Percentiles rank a stretch among this genome's conserved stretches.
Conservation (phyloP, 1,284 basidiomycete species). For the Rhodotorula sp. region DNA sequence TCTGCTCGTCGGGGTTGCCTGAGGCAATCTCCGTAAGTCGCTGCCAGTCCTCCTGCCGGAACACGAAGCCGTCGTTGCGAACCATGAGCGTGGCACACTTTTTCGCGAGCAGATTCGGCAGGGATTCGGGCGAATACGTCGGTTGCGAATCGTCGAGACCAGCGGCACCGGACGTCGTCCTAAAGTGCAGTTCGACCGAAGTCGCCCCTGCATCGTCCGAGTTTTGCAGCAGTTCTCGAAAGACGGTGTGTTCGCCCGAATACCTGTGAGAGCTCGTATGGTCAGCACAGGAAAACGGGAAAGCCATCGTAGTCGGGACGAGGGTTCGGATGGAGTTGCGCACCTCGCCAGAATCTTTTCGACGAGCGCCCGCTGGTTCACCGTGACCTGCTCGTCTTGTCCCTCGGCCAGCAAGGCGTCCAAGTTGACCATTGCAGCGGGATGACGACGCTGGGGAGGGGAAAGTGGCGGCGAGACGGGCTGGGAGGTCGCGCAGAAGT, state of each 20-base stretch:
- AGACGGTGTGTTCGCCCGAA: conserved; percentile 86
- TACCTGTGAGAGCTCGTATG: conserved; percentile 76
- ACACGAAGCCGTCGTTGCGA: conserved; percentile 79
- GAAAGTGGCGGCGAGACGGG: background rate
- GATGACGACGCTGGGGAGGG: background rate
- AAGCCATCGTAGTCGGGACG: background rate
- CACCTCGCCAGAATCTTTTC: conserved; percentile 58
- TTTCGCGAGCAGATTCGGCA: conserved; percentile 37
- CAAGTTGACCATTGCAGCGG: conserved; percentile 5
- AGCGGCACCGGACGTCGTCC: conserved; percentile 21
- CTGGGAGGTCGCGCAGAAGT: too few relatives aligned
- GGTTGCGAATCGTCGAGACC: conserved; percentile 45
- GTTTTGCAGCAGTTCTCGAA: conserved; percentile 89
- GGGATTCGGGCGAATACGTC: conserved; percentile 57
- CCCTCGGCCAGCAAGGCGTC: conserved; percentile 49
- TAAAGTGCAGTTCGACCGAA: conserved; percentile 44
- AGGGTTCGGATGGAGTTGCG: conserved; percentile 11
- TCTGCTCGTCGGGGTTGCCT: conserved; percentile 77
- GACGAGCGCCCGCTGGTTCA: conserved; percentile 80
- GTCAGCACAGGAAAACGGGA: background rate
- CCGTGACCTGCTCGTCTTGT: conserved; percentile 80
- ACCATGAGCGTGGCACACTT: conserved; percentile 58
- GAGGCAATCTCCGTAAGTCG: conserved; percentile 74
- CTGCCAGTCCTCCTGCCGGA: conserved; percentile 81
- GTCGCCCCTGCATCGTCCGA: conserved; percentile 66